Evolutionary conservation across 257 asterid genomes (phyloP), one percentile per base, ranked within the genome.

Genomic region (Schizonepeta tenuifolia): DNA sequence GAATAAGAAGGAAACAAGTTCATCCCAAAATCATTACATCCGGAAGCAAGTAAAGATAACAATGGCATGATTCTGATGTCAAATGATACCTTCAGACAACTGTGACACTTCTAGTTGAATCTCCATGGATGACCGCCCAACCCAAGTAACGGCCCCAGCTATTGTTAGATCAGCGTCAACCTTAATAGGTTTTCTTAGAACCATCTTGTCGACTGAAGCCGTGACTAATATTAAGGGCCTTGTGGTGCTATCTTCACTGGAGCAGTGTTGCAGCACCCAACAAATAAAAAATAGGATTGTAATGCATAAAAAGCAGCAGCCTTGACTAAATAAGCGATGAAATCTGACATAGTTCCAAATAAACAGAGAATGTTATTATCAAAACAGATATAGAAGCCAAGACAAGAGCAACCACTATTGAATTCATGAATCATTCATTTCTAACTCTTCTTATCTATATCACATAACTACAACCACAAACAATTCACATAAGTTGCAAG

Each of bases 151-250:
- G 24, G 95, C 95, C 20, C 98, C 98, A 8, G 66, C 77, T 68
- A 90, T 84, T 44, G 84, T 85, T 51, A 93, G 80, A 84, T 93
- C 96, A 38, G 75, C 69, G 72, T 90, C 97, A 0, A 93, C 82
- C 41, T 58, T 71, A 67, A 93, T 88, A 21, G 97, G 93, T 74
- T 86, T 93, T 69, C 80, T 87, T 6, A 93, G 83, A 71, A 85
- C 91, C 92, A 93, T 89, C 83, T 78, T 93, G 83, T 93, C 98
- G 75, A 90, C 98, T 9, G 98, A 93, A 65, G 98, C 98, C 60
- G 98, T 93, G 46, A 90, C 97, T 56, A 93, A 81, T 70, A 90
- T 67, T 57, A 93, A 69, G 35, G 98, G 87, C 83, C 93, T 86
- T 14, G 90, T 90, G 43, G 90, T 81, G 84, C 87, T 85, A 79